Evolutionary conservation across 768 basidiomycete genomes (phyloP).

Genomic region (Exsudoporus frostii): DNA sequence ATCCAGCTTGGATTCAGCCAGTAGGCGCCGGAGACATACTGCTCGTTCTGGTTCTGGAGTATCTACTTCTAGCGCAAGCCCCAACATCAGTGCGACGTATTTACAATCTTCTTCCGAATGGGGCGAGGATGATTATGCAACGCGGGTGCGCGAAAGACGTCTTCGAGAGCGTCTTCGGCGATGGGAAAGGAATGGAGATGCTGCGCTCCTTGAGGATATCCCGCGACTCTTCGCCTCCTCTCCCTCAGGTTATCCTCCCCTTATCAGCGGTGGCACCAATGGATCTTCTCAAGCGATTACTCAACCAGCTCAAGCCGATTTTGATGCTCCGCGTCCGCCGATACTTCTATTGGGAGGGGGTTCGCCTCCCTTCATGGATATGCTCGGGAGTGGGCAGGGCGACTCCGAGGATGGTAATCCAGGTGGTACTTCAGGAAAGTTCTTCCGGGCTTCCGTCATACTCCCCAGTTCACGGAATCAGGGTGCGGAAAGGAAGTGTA

Average conservation of each 20-base stretch:
- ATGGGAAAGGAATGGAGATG: constrained; percentile 66
- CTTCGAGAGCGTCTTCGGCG: constrained; percentile 65
- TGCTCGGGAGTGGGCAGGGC: constrained; percentile 17
- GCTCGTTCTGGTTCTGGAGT: constrained; percentile 21
- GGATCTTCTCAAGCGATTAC: constrained; percentile 19
- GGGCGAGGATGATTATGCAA: constrained; percentile 64
- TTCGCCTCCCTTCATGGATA: constrained; percentile 23
- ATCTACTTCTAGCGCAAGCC: constrained; percentile 35
- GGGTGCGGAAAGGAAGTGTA: constrained; percentile 49
- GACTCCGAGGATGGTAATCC: constrained; percentile 17
- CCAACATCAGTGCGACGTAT: constrained; percentile 7
- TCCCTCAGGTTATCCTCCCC: constrained; percentile 6
- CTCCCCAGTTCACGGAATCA: constrained; percentile 61
- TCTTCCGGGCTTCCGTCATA: constrained; percentile 69
- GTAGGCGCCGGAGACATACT: constrained; percentile 13
- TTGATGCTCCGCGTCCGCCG: constrained; percentile 23
- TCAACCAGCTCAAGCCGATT: constrained; percentile 18
- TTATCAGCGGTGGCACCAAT: neutral
- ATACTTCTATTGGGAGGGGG: constrained; percentile 26
- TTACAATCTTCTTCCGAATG: constrained; percentile 40
- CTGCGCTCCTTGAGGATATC: constrained; percentile 57
- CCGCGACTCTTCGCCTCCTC: constrained; percentile 46
- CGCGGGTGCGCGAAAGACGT: constrained; percentile 67
- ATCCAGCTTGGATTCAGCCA: neutral
- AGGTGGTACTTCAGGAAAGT: constrained; percentile 28